phyloP scores from a whole-genome alignment of 805 yeast genomes.

The Cyberlindnera maclurae region DNA sequence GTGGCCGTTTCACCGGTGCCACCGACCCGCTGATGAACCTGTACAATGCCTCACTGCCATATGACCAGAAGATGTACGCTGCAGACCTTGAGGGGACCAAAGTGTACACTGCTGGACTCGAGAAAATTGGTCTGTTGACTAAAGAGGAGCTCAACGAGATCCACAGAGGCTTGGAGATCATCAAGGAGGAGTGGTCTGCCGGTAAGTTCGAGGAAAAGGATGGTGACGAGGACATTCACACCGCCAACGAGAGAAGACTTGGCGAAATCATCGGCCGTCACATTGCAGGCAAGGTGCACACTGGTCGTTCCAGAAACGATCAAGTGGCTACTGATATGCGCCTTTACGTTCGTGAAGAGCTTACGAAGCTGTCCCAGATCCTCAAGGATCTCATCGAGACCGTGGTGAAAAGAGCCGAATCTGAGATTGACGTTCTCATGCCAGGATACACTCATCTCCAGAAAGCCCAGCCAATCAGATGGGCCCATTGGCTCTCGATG shows the following conservation, averaged over 20 bases:
- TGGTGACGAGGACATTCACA: constrained; percentile 97
- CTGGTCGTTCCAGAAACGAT: constrained; percentile 98
- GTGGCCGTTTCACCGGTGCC: constrained; percentile 96
- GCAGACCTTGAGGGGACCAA: constrained; percentile 93
- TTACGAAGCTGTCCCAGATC: constrained; percentile 47
- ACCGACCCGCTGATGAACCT: constrained; percentile 97
- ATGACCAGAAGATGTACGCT: constrained; percentile 89
- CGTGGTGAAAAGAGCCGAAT: constrained; percentile 66
- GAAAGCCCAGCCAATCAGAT: constrained; percentile 97
- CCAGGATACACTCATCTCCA: constrained; percentile 99
- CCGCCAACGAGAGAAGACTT: constrained; percentile 95
- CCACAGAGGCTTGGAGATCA: constrained; percentile 70
- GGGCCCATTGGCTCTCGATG: constrained; percentile 96
- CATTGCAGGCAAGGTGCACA: constrained; percentile 96
- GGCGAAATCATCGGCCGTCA: constrained; percentile 93
- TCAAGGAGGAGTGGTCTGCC: constrained; percentile 76
- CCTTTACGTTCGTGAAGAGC: constrained; percentile 76
- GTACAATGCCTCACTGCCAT: constrained; percentile 94
- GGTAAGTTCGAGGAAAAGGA: constrained; percentile 64
- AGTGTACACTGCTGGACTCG: constrained; percentile 83
- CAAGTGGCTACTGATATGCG: constrained; percentile 99
- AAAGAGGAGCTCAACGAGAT: constrained; percentile 69
- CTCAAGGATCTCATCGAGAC: constrained; percentile 59
- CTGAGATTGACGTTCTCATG: constrained; percentile 89
- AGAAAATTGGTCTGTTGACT: constrained; percentile 69